Evolutionary conservation across 768 basidiomycete species (phyloP), one percentile per base, ranked within the genome.

Genomic region (Lactarius hatsudake): DNA sequence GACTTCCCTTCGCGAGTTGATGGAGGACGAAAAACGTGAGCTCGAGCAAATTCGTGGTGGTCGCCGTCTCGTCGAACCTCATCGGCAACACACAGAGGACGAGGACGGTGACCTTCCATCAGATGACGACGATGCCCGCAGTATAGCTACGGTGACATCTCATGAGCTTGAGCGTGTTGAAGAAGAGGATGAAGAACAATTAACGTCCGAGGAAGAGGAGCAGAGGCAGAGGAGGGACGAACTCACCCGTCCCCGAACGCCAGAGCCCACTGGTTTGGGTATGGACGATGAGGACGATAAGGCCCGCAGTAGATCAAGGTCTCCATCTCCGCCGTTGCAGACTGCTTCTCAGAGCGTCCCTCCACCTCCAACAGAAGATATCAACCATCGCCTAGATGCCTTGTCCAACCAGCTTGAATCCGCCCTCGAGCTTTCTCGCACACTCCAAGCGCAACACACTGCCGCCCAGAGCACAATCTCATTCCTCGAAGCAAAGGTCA

Each of bases 381-480:
- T 95, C 51, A 81, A 87, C 3, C 78, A 80, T 12, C 86, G 90
- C 26, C 80, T 98, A 34, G 79, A 82, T 20, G 76, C 77, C 0
- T 82, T 93, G 7, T 81, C 91, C 0, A 80, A 80, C 30, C 92
- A 94, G 73, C 86, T 98, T 34, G 87, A 88, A 62, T 83, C 86
- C 1, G 90, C 94, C 0, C 80, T 94, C 43, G 84, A 87, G 58
- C 79, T 94, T 69, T 92, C 91, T 9, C 81, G 83, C 5, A 81
- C 84, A 0, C 80, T 97, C 10, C 91, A 94, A 73, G 82, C 82
- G 0, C 92, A 96, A 74, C 94, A 97, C 69, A 75, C 83, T 2
- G 83, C 84, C 4, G 92, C 94, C 2, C 90, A 93, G 73, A 78
- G 76, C n/a, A 91, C 88, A 5, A 94, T 94, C 68, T 80, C 79